A percentile compares a stretch with the other conserved stretches of the same genome.
Conservation (phyloP, 345 rosid species). For the Arabis alpina region DNA sequence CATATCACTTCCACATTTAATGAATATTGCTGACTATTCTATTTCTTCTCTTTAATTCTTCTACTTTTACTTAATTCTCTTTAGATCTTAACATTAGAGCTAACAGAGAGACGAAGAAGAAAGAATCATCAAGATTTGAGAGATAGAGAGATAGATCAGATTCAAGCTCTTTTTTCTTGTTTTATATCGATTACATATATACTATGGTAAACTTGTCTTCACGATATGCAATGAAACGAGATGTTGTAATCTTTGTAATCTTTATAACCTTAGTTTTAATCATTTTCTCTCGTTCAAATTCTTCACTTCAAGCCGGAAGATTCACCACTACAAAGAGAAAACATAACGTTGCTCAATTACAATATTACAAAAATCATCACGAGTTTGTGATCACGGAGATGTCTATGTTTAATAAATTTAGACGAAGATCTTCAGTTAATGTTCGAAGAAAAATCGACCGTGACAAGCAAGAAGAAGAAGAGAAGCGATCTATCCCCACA, state of each 20-base stretch:
- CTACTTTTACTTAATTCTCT: constrained; percentile 18
- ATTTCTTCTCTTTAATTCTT: constrained; percentile 6
- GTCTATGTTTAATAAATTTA: constrained; percentile 25
- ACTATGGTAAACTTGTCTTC: constrained; percentile 10
- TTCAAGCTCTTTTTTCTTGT: not conserved
- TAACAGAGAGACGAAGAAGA: not conserved
- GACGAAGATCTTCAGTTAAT: constrained; percentile 10
- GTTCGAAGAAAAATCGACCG: constrained; percentile 23
- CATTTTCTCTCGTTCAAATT: constrained; percentile 29
- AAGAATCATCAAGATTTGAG: constrained; percentile 5
- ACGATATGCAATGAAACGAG: constrained; percentile 37
- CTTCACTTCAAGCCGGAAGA: constrained; percentile 28
- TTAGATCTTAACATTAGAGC: not conserved
- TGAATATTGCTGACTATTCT: constrained; percentile 29
- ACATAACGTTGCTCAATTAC: constrained; percentile 12
- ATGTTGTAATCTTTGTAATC: constrained; percentile 24
- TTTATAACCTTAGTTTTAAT: constrained; percentile 28
- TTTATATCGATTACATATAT: not conserved
- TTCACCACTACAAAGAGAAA: constrained; percentile 16
- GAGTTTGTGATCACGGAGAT: constrained; percentile 26
- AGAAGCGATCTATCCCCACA: constrained; percentile 39
- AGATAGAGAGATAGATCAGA: not conserved
- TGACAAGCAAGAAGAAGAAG: constrained; percentile 16
- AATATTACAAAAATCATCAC: constrained; percentile 20
- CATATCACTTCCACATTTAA: constrained; percentile 25